Evolutionary conservation across 345 rosid species (phyloP), one percentile per base, ranked within the genome.

Genomic region (Populus euphratica): DNA sequence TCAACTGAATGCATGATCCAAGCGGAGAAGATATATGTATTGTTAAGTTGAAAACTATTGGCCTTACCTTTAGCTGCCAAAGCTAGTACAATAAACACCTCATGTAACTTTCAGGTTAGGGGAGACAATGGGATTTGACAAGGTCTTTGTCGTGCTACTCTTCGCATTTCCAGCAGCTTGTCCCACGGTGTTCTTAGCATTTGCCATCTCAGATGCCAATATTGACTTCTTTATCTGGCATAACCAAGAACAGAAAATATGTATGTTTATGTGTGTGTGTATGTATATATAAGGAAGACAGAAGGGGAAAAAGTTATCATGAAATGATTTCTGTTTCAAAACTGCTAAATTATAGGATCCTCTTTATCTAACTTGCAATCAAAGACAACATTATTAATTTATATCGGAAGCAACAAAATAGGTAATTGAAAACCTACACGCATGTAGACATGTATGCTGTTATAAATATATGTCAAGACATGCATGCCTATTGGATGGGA

Each of bases 181-280:
- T 38, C 92, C 94, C 2, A 43, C 81, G 25, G 80, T 49, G 76
- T 59, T 87, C 87, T 85, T 89, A 47, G 87, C 73, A 82, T 77
- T 86, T 77, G 85, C 85, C 56, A 85, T 85, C 83, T 94, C 97
- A 6, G 87, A 82, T 65, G 82, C 88, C 61, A 73, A 54, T 33
- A 76, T 77, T 14, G 99, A 91, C 86, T 83, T 93, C 89, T 90
- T 93, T 83, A 94, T 84, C 99, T 94, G 89, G 76, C 74, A 69
- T 61, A 61, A 17, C 4, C 44, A 76, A 54, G 49, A 25, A 13
- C n/a, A 76, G 41, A 52, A 14, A 7, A 35, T 50, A 29, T 49
- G 20, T 0, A 10, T 41, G 44, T 9, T 33, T 33, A 13, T 9
- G 29, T 27, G 43, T 39, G 43, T 39, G 44, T 41, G 1, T 36